A percentile compares a stretch with the other conserved stretches of the same genome.
phyloP scores from a whole-genome alignment of 139 green algal genomes.

The Micractinium conductrix region DNA sequence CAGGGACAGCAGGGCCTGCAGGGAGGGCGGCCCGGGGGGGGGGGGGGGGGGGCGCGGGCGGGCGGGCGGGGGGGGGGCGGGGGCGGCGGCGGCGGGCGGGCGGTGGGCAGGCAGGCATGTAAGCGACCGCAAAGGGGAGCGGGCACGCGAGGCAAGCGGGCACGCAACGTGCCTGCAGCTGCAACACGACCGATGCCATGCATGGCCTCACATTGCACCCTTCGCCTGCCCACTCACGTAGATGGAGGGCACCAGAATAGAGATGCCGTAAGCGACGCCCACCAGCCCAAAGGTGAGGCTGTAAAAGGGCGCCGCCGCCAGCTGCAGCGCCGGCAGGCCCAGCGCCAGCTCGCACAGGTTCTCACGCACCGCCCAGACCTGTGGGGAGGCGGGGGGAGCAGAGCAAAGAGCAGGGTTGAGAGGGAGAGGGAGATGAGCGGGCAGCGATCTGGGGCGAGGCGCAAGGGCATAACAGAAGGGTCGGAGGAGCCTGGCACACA shows the following conservation, averaged over 20 bases:
- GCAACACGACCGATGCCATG: background rate
- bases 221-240: slow-evolving; percentile 5
- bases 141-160: background rate
- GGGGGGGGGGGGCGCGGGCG: no score
- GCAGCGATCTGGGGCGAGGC: no score
- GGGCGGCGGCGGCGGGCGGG: background rate
- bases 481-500: no score
- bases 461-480: no score
- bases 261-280: slow-evolving; percentile 19
- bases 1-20: slow-evolving; percentile 16
- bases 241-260: slow-evolving; percentile 42
- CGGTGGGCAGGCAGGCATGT: background rate
- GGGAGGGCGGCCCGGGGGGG: background rate
- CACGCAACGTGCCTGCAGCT: background rate
- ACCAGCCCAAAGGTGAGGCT: slow-evolving; percentile 19
- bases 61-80: background rate
- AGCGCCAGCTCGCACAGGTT: slow-evolving; percentile 26
- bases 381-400: background rate
- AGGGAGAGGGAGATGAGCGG: no score
- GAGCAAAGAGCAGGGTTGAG: background rate
- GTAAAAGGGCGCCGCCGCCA: slow-evolving; percentile 1
- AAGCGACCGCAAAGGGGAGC: background rate
- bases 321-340: background rate
- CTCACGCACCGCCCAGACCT: slow-evolving; percentile 45
- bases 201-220: background rate